phyloP scores from a whole-genome alignment of 495 filamentous ascomycete genomes.

The Podospora conica region DNA sequence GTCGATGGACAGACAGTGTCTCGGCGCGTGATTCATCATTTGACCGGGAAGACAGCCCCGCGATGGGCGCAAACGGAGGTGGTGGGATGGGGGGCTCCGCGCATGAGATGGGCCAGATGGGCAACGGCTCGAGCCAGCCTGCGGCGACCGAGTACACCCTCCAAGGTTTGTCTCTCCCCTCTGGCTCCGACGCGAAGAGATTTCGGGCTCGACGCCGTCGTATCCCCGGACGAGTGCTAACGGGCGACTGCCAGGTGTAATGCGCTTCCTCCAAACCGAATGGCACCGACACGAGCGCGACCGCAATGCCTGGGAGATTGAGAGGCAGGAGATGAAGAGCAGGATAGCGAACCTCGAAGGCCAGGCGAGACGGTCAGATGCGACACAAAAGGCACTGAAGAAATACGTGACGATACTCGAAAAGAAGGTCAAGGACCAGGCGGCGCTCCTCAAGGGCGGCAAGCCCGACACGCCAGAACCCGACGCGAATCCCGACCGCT shows the following conservation, averaged over 20 bases:
- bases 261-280: slow-evolving; percentile 98
- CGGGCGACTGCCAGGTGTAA: slow-evolving; percentile 61
- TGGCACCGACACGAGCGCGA: slow-evolving; percentile 98
- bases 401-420: slow-evolving; percentile 90
- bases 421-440: slow-evolving; percentile 74
- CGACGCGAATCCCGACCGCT: slow-evolving; percentile 40
- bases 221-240: slow-evolving; percentile 11
- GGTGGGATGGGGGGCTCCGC: slow-evolving; percentile 49
- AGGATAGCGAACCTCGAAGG: slow-evolving; percentile 95
- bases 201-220: neutral
- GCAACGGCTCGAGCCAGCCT: slow-evolving; percentile 52
- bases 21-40: slow-evolving; percentile 19
- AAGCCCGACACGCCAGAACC: slow-evolving; percentile 13
- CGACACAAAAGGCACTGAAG: slow-evolving; percentile 76
- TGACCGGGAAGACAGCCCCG: slow-evolving; percentile 58
- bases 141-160: slow-evolving; percentile 96
- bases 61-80: slow-evolving; percentile 61
- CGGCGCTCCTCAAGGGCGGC: slow-evolving; percentile 37
- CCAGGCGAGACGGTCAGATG: slow-evolving; percentile 74
- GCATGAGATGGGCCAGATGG: slow-evolving; percentile 31
- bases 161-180: slow-evolving; percentile 59
- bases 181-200: too few relatives aligned
- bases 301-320: slow-evolving; percentile 97
- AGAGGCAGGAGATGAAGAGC: slow-evolving; percentile 97
- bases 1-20: slow-evolving; percentile 18